Evolutionary conservation across 2,329 filamentous ascomycete species (phyloP).

Genomic region (Trichophyton verrucosum): DNA sequence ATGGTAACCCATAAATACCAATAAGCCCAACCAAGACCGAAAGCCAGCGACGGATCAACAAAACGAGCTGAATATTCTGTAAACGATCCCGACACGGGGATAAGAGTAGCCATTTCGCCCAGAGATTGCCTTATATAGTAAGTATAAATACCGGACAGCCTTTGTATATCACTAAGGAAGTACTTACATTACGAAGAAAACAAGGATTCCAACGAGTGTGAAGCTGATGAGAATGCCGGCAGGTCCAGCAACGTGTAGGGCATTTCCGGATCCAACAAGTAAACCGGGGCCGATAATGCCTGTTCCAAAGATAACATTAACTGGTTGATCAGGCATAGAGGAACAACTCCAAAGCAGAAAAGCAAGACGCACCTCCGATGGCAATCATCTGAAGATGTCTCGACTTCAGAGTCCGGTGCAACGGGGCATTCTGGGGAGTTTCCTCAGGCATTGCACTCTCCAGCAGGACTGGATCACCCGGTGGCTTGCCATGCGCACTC

Average conservation of each 20-base stretch:
- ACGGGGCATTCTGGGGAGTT: slow-evolving; percentile 16
- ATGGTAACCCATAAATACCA: slow-evolving; percentile 39
- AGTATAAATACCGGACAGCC: background rate
- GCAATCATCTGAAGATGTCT: slow-evolving; percentile 56
- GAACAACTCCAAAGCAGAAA: slow-evolving; percentile 47
- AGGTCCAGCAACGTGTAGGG: slow-evolving; percentile 55
- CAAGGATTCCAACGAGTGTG: slow-evolving; percentile 56
- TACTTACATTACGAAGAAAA: slow-evolving; percentile 35
- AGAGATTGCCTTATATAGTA: slow-evolving; percentile 51
- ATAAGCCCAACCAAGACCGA: slow-evolving; percentile 61
- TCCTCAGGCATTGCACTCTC: background rate
- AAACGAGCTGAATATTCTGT: slow-evolving; percentile 59
- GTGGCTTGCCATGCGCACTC: background rate
- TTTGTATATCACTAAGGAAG: background rate
- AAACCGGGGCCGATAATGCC: slow-evolving; percentile 56
- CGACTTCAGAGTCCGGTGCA: slow-evolving; percentile 40
- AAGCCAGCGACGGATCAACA: slow-evolving; percentile 56
- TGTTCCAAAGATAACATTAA: slow-evolving; percentile 16
- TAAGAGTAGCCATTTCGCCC: slow-evolving; percentile 62
- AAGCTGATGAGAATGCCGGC: slow-evolving; percentile 63
- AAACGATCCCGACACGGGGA: slow-evolving; percentile 59
- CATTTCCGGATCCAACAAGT: slow-evolving; percentile 58
- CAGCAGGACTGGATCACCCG: background rate
- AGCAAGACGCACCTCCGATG: slow-evolving; percentile 47
- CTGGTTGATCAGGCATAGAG: slow-evolving; percentile 10